phyloP scores from a whole-genome alignment of 176 grass and related monocot genomes.

The Eragrostis nindensis region DNA sequence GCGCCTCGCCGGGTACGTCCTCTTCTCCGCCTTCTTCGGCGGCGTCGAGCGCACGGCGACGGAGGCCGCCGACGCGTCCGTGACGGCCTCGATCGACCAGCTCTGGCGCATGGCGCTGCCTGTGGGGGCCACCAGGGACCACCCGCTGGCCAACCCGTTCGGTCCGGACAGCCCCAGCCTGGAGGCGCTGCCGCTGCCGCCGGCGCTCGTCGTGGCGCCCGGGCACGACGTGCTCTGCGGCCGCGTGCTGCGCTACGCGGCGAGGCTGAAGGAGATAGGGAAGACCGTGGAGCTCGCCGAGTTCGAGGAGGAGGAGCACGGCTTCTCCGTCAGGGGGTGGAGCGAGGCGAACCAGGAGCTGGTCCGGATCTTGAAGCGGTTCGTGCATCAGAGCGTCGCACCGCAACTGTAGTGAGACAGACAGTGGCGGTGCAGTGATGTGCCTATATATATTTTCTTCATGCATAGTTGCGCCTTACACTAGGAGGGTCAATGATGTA shows the following conservation, averaged over 20 bases:
- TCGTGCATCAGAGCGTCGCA: not conserved
- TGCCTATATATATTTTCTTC: too few relatives aligned
- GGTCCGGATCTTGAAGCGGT: constrained; percentile 41
- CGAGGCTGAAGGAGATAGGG: constrained; percentile 46
- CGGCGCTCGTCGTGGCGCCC: constrained; percentile 57
- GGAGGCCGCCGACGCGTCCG: too few relatives aligned
- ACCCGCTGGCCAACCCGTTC: constrained; percentile 67
- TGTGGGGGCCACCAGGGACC: constrained; percentile 46
- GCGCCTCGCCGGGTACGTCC: too few relatives aligned
- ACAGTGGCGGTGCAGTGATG: too few relatives aligned
- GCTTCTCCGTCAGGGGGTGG: constrained; percentile 52
- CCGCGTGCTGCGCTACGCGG: constrained; percentile 55
- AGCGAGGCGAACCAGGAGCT: constrained; percentile 47
- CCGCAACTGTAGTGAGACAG: too few relatives aligned
- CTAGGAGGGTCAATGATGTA: too few relatives aligned
- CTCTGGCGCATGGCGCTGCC: constrained; percentile 69
- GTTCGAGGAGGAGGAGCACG: constrained; percentile 60
- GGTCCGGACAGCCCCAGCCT: constrained; percentile 43
- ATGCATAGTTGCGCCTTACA: too few relatives aligned
- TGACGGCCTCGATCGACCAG: too few relatives aligned
- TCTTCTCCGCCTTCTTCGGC: too few relatives aligned
- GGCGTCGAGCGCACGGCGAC: too few relatives aligned
- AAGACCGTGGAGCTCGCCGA: constrained; percentile 59
- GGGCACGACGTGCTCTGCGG: constrained; percentile 51
- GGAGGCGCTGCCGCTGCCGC: constrained; percentile 32